A percentile compares a stretch with the other conserved stretches of the same genome.
phyloP scores from a whole-genome alignment of 139 green algal genomes.

The Tetradesmus obliquus region DNA sequence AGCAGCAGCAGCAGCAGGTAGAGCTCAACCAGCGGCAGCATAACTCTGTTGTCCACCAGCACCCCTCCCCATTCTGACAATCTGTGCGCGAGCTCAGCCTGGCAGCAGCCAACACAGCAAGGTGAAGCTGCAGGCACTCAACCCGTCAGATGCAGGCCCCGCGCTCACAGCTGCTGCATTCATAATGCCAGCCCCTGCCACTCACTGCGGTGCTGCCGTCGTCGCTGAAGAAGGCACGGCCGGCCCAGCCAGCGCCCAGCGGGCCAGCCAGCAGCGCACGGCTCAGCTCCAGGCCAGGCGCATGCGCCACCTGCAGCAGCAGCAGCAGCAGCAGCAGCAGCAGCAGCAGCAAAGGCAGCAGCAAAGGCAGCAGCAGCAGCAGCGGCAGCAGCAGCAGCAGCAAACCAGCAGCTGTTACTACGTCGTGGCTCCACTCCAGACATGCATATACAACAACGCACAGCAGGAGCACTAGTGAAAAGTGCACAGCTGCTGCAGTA shows the following conservation, averaged over 20 bases:
- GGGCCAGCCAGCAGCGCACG: constrained; percentile 60
- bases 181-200: background rate
- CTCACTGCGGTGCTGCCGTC: constrained; percentile 89
- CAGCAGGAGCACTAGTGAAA: background rate
- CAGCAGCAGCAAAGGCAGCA: background rate
- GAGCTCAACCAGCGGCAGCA: no score
- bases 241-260: constrained; percentile 83
- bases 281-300: constrained; percentile 73
- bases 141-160: no score
- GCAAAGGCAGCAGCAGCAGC: background rate
- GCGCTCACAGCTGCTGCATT: no score
- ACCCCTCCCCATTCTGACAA: no score
- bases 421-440: background rate
- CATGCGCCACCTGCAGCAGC: constrained; percentile 53
- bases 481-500: background rate
- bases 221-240: constrained; percentile 87
- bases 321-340: background rate
- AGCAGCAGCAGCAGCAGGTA: background rate
- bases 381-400: background rate
- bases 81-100: no score
- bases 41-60: no score
- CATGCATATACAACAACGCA: background rate
- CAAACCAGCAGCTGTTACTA: background rate
- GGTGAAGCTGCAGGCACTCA: no score
- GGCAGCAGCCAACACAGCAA: no score